Percentiles rank a stretch among this genome's conserved stretches.
Evolutionary conservation across 129 eudicot genomes (phyloP).

Genomic region (Erigeron canadensis): DNA sequence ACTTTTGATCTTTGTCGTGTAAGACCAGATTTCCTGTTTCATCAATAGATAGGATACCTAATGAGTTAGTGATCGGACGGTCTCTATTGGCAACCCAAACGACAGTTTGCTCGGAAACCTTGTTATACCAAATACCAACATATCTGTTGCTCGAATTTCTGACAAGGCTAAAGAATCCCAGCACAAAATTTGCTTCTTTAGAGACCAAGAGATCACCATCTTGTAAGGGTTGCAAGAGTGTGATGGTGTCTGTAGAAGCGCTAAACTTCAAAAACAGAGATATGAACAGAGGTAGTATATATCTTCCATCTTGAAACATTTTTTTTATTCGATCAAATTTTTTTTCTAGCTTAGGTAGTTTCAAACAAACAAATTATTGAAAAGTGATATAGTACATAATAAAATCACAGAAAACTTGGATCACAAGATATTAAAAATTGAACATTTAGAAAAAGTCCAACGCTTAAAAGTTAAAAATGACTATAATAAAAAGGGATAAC

Average conservation of each 20-base stretch:
- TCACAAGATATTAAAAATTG: no score
- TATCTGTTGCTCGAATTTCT: slow-evolving; percentile 37
- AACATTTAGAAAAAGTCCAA: no score
- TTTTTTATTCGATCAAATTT: no score
- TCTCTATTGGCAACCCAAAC: slow-evolving; percentile 51
- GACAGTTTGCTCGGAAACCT: slow-evolving; percentile 40
- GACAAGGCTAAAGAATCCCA: slow-evolving; percentile 45
- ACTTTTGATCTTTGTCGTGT: not conserved
- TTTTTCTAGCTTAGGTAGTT: no score
- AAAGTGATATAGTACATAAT: no score
- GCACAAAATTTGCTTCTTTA: slow-evolving; percentile 31
- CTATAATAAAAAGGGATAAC: no score
- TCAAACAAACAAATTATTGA: no score
- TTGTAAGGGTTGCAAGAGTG: slow-evolving; percentile 26
- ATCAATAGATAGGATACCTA: slow-evolving; percentile 31
- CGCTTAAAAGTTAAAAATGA: no score
- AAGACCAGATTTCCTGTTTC: slow-evolving; percentile 34
- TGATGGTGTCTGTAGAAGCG: slow-evolving; percentile 34
- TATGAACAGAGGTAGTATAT: slow-evolving; percentile 8
- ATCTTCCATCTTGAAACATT: slow-evolving; percentile 9
- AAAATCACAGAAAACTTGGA: no score
- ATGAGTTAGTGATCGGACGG: slow-evolving; percentile 25
- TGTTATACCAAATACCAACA: slow-evolving; percentile 52
- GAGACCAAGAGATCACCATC: slow-evolving; percentile 45
- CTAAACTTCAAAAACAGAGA: slow-evolving; percentile 18